phyloP scores from a whole-genome alignment of 805 yeast species.

The Lachancea thermotolerans region DNA sequence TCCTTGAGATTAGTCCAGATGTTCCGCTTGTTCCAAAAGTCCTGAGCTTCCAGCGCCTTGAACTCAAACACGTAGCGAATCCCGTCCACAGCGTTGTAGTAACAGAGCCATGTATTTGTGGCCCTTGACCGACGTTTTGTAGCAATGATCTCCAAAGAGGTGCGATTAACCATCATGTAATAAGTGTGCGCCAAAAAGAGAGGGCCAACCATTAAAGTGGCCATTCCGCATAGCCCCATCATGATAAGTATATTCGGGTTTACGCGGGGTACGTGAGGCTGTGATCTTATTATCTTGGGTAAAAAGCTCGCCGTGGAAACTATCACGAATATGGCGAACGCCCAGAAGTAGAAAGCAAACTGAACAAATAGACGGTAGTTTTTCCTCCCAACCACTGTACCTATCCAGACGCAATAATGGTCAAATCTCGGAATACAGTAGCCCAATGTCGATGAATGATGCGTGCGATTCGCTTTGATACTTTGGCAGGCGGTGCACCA shows the following conservation, averaged over 20 bases:
- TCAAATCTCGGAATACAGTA: constrained; percentile 70
- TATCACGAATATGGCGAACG: constrained; percentile 36
- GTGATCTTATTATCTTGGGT: constrained; percentile 16
- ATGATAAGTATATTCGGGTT: constrained; percentile 47
- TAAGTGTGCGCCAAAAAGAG: constrained; percentile 38
- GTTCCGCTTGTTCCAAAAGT: constrained; percentile 21
- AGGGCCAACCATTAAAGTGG: constrained; percentile 40
- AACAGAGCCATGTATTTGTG: constrained; percentile 21
- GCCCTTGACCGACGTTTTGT: constrained; percentile 28
- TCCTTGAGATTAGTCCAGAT: constrained; percentile 23
- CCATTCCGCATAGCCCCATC: constrained; percentile 39
- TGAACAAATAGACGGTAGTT: constrained; percentile 59
- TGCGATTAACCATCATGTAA: constrained; percentile 42
- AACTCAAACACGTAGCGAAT: constrained; percentile 39
- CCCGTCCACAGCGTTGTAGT: constrained; percentile 28
- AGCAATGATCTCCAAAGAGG: constrained; percentile 54
- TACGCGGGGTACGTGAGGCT: constrained; percentile 20
- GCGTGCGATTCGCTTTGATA: constrained; percentile 60
- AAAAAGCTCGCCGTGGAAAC: constrained; percentile 34
- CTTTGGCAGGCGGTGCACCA: constrained; percentile 68
- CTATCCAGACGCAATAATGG: constrained; percentile 79
- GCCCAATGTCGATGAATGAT: constrained; percentile 53
- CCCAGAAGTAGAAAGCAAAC: constrained; percentile 36
- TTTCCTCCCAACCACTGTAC: constrained; percentile 58
- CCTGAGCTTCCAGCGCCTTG: constrained; percentile 20